Percentiles rank a stretch among this genome's conserved stretches.
Conservation (phyloP, 345 rosid species). For the Microthlaspi erraticum region DNA sequence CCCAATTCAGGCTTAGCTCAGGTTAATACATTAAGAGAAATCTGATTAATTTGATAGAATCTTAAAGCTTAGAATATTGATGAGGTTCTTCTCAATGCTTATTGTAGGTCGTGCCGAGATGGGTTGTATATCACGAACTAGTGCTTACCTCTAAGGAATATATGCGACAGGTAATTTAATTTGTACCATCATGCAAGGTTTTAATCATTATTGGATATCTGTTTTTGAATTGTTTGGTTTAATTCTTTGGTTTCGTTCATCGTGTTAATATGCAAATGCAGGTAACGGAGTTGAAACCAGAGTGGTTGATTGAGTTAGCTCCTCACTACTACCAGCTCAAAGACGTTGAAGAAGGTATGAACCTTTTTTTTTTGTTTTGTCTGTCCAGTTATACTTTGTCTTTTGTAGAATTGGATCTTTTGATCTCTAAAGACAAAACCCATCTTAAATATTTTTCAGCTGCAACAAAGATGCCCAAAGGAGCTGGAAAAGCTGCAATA, state of each 20-base stretch:
- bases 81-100: conserved; percentile 9
- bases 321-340: conserved; percentile 94
- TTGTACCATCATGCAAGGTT: conserved; percentile 9
- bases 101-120: conserved; percentile 80
- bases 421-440: background rate
- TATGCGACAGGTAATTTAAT: conserved; percentile 72
- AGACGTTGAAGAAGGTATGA: conserved; percentile 94
- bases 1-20: conserved; percentile 95
- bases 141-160: conserved; percentile 94
- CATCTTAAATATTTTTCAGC: conserved; percentile 52
- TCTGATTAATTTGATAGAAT: conserved; percentile 12
- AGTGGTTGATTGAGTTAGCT: conserved; percentile 97
- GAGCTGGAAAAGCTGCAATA: conserved; percentile 49
- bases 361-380: conserved; percentile 26
- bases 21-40: conserved; percentile 46
- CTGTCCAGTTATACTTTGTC: conserved; percentile 25
- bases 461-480: conserved; percentile 81
- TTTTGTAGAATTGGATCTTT: background rate
- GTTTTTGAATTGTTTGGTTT: conserved; percentile 3
- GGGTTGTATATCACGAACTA: conserved; percentile 91
- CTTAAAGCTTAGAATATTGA: background rate
- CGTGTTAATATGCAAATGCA: conserved; percentile 41
- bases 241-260: conserved; percentile 21
- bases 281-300: conserved; percentile 97
- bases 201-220: background rate